These are phyloP conservation scores for Arthrobotrys sphaeroides DNA, from an alignment of 2,329 filamentous ascomycete species.

Conservation along the genomic window DNA sequence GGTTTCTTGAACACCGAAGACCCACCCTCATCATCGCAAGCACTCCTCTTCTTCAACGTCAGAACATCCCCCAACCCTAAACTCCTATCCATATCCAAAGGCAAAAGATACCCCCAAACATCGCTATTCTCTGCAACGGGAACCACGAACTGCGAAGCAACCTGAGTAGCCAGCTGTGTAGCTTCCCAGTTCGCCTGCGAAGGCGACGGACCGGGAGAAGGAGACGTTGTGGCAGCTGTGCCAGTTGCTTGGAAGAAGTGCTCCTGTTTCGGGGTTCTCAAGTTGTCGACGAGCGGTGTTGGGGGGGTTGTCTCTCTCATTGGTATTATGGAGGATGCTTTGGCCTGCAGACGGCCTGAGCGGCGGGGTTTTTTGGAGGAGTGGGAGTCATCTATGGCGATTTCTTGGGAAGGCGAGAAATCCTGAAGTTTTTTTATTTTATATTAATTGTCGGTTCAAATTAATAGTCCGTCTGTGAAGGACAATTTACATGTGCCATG, in stretches of 20 bases:
- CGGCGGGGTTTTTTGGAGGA: conserved; percentile 81
- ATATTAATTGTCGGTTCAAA: neutral
- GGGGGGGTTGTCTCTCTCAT: conserved; percentile 74
- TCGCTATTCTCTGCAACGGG: conserved; percentile 74
- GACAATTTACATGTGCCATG: neutral
- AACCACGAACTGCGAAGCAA: conserved; percentile 81
- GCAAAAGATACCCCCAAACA: conserved; percentile 95
- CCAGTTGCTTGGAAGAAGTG: conserved; percentile 66
- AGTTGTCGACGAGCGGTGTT: conserved; percentile 71
- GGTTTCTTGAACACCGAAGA: conserved; percentile 61
- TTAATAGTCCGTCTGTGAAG: neutral
- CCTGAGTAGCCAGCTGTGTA: conserved; percentile 67
- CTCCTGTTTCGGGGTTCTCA: conserved; percentile 68
- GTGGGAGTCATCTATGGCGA: conserved; percentile 12
- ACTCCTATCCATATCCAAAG: conserved; percentile 73
- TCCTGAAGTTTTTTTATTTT: conserved; percentile 1
- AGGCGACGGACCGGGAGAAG: conserved; percentile 65
- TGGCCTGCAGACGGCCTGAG: conserved; percentile 71
- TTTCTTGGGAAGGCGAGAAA: conserved; percentile 41
- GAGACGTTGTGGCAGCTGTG: conserved; percentile 73
- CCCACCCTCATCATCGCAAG: conserved; percentile 72
- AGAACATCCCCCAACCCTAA: conserved; percentile 68
- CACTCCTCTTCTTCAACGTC: conserved; percentile 77
- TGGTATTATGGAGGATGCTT: conserved; percentile 68
- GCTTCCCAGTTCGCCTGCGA: conserved; percentile 66